These are phyloP conservation scores for Xylaria cubensis DNA, from an alignment of 495 filamentous ascomycete species.

Conservation along the genomic window DNA sequence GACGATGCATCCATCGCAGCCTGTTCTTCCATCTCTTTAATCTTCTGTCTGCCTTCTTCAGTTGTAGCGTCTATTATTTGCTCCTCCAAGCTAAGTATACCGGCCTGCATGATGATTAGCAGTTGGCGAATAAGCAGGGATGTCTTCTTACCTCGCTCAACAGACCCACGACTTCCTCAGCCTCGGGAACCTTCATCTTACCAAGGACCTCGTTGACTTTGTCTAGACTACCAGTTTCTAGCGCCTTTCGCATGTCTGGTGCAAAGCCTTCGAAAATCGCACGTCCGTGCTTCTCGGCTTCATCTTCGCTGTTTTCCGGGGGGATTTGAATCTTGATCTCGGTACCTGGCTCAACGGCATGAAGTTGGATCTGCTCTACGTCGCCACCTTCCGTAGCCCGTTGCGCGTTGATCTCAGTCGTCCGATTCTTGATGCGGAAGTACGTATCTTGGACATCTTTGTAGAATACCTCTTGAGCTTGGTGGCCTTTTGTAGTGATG, in stretches of 20 bases:
- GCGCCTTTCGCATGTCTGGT: conserved; percentile 76
- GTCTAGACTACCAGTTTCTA: conserved; percentile 85
- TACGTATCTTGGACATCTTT: conserved; percentile 93
- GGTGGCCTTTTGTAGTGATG: conserved; percentile 88
- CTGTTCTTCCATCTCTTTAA: conserved; percentile 76
- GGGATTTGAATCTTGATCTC: conserved; percentile 88
- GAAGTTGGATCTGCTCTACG: conserved; percentile 97
- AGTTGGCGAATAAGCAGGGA: conserved; percentile 1
- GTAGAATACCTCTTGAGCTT: conserved; percentile 88
- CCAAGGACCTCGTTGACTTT: conserved; percentile 97
- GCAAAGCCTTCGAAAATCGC: conserved; percentile 85
- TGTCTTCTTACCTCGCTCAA: conserved; percentile 70
- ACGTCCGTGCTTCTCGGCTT: conserved; percentile 68
- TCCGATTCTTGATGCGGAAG: conserved; percentile 75
- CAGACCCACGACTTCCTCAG: conserved; percentile 86
- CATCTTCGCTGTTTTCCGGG: conserved; percentile 68
- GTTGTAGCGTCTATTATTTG: conserved; percentile 96
- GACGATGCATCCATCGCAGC: conserved; percentile 41
- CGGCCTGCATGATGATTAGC: conserved; percentile 56
- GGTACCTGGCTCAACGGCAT: conserved; percentile 93
- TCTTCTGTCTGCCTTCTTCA: conserved; percentile 79
- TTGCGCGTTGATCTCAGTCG: conserved; percentile 74
- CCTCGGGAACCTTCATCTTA: conserved; percentile 90
- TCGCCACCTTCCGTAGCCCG: conserved; percentile 67
- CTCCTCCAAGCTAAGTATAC: conserved; percentile 89